Base-by-base conservation (phyloP, 495 filamentous ascomycete genomes). In the Mytilinidion resinicola region DNA sequence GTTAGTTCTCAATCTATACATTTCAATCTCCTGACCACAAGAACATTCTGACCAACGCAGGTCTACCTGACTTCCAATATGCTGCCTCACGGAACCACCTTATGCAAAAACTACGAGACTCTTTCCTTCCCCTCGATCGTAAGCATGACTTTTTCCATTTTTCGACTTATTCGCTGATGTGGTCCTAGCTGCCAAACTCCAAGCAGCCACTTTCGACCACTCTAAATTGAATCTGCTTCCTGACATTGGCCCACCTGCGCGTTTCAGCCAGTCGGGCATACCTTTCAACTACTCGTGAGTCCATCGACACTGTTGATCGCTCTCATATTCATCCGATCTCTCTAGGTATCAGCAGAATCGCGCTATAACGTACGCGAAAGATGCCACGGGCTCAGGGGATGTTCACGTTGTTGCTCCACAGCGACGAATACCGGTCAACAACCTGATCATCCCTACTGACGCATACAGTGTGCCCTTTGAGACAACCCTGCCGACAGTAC, bases 191-290 rank as follows among this genome's bases (percentile, higher is more conserved):
- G 46, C 21, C 9, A 49, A 49, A 9, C 20, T 49, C 6, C 21
- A 30, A 30, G 46, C 17, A 49, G 21, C 33, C 20, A 20, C 15
- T 19, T 25, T 33, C 12, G 33, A 49, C 17, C 21, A 50, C 84
- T 83, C 70, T 84, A 85, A 15, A 67, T 73, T 73, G 4, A 69
- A 57, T 9, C 41, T 64, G 30, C 77, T 83, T 52, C 80, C 81
- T 36, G 87, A 91, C 62, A 79, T 96, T 51, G 81, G 91, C 33
- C 89, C 89, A 14, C 89, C 93, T 0, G 88, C 92, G 0, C 78
- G 77, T 9, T 89, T 93, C 68, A 85, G 82, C 36, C 79, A 82
- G 53, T 78, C 80, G 46, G 74, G 77, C 9, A 69, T 89, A 38
- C 87, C 86, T 10, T 90, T 89, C 72, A 83, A 82, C 60, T 88